Percentiles rank a stretch among this genome's conserved stretches.
phyloP scores from a whole-genome alignment of 2,329 filamentous ascomycete species.

The Phoma herbarum region DNA sequence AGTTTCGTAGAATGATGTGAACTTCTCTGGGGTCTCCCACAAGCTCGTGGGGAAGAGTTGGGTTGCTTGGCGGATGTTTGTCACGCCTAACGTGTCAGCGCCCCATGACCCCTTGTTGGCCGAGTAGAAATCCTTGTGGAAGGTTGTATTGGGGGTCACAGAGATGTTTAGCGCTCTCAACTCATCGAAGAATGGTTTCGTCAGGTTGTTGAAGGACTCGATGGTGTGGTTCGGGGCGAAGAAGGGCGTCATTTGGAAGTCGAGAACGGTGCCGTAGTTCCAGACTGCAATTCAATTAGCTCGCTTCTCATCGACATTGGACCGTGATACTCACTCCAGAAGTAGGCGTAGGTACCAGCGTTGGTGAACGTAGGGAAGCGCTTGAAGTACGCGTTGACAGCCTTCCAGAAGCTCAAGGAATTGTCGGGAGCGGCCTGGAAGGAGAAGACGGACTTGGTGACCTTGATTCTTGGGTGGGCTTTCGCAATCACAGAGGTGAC shows the following conservation, averaged over 20 bases:
- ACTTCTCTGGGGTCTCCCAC: neutral
- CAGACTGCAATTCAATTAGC: neutral
- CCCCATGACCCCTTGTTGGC: neutral
- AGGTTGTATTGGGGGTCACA: neutral
- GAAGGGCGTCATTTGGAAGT: neutral
- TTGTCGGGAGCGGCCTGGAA: neutral
- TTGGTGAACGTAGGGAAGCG: neutral
- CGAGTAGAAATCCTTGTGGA: neutral
- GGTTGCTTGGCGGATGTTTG: neutral
- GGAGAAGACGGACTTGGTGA: neutral
- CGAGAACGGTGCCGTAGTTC: neutral
- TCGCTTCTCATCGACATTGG: neutral
- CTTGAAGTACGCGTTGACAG: neutral
- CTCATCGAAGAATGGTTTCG: neutral
- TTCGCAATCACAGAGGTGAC: constrained; percentile 46
- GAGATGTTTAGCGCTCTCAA: neutral
- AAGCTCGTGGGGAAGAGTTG: neutral
- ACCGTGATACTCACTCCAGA: neutral
- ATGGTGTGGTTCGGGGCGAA: neutral
- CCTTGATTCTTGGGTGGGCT: constrained; percentile 17
- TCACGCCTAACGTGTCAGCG: neutral
- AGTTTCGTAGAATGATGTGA: neutral
- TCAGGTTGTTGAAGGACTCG: neutral
- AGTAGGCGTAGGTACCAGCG: neutral
- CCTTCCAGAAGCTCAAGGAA: neutral